A percentile compares a stretch with the other conserved stretches of the same genome.
Evolutionary conservation across 805 yeast genomes (phyloP).

Genomic region (Maudiozyma pseudohumilis): DNA sequence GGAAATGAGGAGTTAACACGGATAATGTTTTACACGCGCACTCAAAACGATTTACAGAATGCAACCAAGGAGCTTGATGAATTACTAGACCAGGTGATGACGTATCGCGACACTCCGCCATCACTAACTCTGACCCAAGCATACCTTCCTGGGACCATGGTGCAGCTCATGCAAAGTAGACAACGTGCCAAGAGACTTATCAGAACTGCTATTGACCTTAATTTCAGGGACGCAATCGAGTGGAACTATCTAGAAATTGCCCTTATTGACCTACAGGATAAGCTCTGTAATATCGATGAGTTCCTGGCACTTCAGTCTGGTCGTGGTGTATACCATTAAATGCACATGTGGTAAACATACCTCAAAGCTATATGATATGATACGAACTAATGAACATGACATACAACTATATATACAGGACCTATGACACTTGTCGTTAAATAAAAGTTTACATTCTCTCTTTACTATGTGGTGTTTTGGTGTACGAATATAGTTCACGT

Average conservation of each 20-base stretch:
- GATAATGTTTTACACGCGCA: slow-evolving; percentile 2
- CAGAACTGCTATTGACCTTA: slow-evolving; percentile 9
- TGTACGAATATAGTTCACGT: too few relatives aligned
- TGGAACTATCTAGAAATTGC: slow-evolving; percentile 11
- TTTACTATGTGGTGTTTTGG: too few relatives aligned
- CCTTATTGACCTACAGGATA: slow-evolving; percentile 9
- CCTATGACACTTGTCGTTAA: background rate
- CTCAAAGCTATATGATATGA: too few relatives aligned
- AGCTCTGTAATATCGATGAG: slow-evolving; percentile 12
- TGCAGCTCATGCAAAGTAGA: slow-evolving; percentile 10
- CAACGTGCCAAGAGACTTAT: slow-evolving; percentile 16
- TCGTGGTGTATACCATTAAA: slow-evolving; percentile 12
- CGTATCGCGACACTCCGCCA: slow-evolving; percentile 3
- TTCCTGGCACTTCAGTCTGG: slow-evolving; percentile 12
- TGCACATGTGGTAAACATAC: too few relatives aligned
- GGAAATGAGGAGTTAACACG: background rate
- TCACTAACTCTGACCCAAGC: background rate
- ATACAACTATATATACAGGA: background rate
- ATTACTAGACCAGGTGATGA: slow-evolving; percentile 10
- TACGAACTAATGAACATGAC: too few relatives aligned
- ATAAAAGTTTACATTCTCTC: too few relatives aligned
- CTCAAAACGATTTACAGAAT: slow-evolving; percentile 4
- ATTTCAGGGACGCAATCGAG: slow-evolving; percentile 5
- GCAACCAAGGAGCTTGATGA: slow-evolving; percentile 11
- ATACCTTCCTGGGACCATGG: slow-evolving; percentile 11